Evolutionary conservation across 164 flowering plant species (phyloP).

Genomic region (Vitis rotundifolia): DNA sequence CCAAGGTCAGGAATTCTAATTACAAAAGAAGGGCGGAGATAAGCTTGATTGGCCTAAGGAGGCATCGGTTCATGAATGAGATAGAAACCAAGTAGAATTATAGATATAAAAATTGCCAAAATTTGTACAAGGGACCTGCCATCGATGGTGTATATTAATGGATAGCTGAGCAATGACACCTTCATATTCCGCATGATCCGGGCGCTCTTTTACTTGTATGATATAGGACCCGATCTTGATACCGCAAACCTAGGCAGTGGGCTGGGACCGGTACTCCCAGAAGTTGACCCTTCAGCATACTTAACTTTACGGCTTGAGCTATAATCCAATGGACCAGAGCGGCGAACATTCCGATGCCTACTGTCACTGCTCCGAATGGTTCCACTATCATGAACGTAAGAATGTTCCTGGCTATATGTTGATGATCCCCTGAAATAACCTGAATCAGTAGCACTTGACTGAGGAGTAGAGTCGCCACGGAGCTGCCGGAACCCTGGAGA

Average conservation of each 20-base stretch:
- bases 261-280: constrained; percentile 83
- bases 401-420: constrained; percentile 53
- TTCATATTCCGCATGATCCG: no score
- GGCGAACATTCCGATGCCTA: constrained; percentile 56
- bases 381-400: constrained; percentile 45
- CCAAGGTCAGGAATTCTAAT: no score
- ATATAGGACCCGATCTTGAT: constrained; percentile 93
- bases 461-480: constrained; percentile 62
- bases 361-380: constrained; percentile 34
- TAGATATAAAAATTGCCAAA: no score
- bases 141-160: no score
- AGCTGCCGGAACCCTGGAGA: constrained; percentile 64
- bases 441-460: constrained; percentile 45
- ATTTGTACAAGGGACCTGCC: no score
- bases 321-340: constrained; percentile 93
- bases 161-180: no score
- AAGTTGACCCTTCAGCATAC: constrained; percentile 68
- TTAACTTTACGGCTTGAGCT: constrained; percentile 71
- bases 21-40: no score
- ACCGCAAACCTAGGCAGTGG: constrained; percentile 94
- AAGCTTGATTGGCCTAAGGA: no score
- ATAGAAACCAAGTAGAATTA: no score
- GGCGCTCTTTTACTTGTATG: constrained; percentile 51
- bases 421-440: constrained; percentile 58
- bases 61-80: no score